These are phyloP conservation scores for Phytophthora macrochlamydospora DNA, from an alignment of 352 stramenopile genomes.

Conservation along the genomic window DNA sequence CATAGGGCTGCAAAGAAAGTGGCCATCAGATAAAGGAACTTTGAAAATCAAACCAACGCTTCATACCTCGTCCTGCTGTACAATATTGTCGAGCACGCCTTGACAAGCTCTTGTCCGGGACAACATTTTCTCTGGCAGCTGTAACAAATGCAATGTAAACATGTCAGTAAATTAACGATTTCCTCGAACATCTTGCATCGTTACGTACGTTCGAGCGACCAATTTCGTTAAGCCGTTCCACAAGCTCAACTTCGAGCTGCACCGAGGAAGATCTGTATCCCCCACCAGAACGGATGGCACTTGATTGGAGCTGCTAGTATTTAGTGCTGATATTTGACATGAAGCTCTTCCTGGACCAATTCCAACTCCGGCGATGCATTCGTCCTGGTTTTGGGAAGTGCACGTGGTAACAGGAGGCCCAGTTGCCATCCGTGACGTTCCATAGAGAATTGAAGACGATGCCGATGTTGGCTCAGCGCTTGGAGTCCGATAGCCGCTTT, in stretches of 20 bases:
- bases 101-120: constrained; percentile 59
- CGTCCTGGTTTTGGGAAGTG: constrained; percentile 29
- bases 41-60: not conserved
- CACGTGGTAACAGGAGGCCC: not conserved
- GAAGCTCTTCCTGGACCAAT: constrained; percentile 22
- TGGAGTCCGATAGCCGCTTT: constrained; percentile 10
- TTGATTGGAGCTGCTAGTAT: constrained; percentile 1
- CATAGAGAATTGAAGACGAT: constrained; percentile 7
- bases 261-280: constrained; percentile 56
- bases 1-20: constrained; percentile 44
- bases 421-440: constrained; percentile 1
- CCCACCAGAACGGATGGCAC: constrained; percentile 25
- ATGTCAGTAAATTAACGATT: constrained; percentile 1
- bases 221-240: constrained; percentile 69
- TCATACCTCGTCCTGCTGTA: constrained; percentile 63
- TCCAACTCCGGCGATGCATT: constrained; percentile 26
- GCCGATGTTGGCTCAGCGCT: constrained; percentile 4
- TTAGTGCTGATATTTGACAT: constrained; percentile 10
- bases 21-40: too few species aligned
- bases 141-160: constrained; percentile 1
- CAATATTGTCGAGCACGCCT: constrained; percentile 52
- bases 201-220: constrained; percentile 58
- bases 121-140: constrained; percentile 64
- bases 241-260: constrained; percentile 69
- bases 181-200: not conserved